Evolutionary conservation across 768 basidiomycete species (phyloP), one percentile per base, ranked within the genome.

Genomic region (Termitomyces sp.): DNA sequence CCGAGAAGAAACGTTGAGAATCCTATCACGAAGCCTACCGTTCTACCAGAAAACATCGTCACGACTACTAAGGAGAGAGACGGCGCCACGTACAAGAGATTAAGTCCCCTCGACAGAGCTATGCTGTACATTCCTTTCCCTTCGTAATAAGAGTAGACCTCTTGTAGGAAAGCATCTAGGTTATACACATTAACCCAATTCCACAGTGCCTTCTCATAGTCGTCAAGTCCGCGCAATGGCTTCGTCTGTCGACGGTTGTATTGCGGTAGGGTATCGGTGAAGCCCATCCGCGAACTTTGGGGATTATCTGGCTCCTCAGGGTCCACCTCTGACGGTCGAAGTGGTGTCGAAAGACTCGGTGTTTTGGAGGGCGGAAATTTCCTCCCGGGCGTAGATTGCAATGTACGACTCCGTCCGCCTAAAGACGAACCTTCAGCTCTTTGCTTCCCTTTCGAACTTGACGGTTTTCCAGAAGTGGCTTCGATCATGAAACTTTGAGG

Each of bases 151-250:
- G 81, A 80, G 72, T 99, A 98, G 41, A 93, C 93, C 62, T 98
- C 94, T 73, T 96, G 93, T 31, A 99, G 74, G 72, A 95, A 99
- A 8, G 86, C 87, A 67, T 99, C 97, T 41, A 99, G 81, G 69
- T 99, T 98, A 69, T 94, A 93, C 13, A 98, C 94, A 69, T 99
- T 99, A 59, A 98, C 94, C 97, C 97, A 99, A 58, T 91, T 90
- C 97, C 97, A 99, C 50, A 98, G 72, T 1, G 97, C 97, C 59
- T 86, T 87, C 71, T 99, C 95, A 67, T 91, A 87, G 13, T 86
- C 85, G 67, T 94, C 89, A 47, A 94, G 70, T 9, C 91, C 89
- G 53, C 84, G 81, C 80, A 86, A 82, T 45, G 75, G 78, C 60
- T 76, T 84, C 20, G 73, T 66, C 45, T 70, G 76, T 55, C 72